A percentile compares a stretch with the other conserved stretches of the same genome.
phyloP scores from a whole-genome alignment of 1,284 basidiomycete genomes.

The Fomitopsis pinicola region DNA sequence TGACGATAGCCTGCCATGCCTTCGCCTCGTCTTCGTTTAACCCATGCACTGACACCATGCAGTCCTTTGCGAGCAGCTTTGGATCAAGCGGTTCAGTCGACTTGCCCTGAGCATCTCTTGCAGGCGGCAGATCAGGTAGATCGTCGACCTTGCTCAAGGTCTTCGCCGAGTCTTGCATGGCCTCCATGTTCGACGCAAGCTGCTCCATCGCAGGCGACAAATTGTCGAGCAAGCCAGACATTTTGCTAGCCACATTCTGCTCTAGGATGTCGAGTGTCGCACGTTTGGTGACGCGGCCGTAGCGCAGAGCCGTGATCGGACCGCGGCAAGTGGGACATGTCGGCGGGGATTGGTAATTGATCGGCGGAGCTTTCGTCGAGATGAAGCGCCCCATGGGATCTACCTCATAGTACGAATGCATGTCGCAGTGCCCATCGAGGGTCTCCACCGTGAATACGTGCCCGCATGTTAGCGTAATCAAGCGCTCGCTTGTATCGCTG shows the following conservation, averaged over 20 bases:
- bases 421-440: constrained; percentile 55
- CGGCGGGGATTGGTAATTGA: constrained; percentile 42
- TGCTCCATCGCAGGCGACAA: constrained; percentile 8
- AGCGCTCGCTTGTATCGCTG: constrained; percentile 42
- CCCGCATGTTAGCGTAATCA: constrained; percentile 61
- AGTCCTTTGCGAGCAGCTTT: neutral
- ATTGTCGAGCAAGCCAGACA: constrained; percentile 31
- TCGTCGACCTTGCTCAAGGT: neutral
- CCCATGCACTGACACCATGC: constrained; percentile 14
- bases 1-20: constrained; percentile 34
- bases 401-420: constrained; percentile 50
- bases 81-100: constrained; percentile 9
- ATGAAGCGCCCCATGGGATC: constrained; percentile 35
- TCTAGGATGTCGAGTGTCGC: constrained; percentile 61
- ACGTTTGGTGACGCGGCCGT: constrained; percentile 58
- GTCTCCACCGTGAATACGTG: constrained; percentile 73
- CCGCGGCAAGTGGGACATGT: constrained; percentile 54
- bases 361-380: constrained; percentile 36
- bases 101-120: neutral
- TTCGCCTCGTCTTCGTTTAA: constrained; percentile 19
- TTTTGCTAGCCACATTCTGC: constrained; percentile 50
- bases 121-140: neutral
- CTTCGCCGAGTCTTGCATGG: constrained; percentile 9
- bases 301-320: constrained; percentile 47
- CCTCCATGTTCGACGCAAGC: constrained; percentile 4